Base-by-base conservation (phyloP, 1,284 basidiomycete genomes). In the Trametes hirsuta region DNA sequence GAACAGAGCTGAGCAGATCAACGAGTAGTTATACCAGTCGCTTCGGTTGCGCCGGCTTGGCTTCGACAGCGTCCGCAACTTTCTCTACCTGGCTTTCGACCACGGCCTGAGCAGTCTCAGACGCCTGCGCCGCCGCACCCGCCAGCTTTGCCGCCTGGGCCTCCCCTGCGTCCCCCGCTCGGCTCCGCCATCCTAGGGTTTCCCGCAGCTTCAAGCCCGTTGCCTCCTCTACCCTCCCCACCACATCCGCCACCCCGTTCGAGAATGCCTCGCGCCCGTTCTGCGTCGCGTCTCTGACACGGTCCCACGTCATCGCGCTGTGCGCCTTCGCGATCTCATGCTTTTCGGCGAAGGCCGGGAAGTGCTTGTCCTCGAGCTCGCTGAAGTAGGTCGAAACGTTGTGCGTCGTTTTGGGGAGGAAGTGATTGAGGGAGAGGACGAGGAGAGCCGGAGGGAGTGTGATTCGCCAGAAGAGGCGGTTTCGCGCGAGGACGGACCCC, bases 401-500 rank as follows among this genome's bases (percentile, higher is more conserved):
- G 58, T 77, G 70, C 2, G 89, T 82, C 6, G 92, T 93, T 70
- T 87, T 81, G 6, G 94, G 93, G 39, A 95, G 83, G 84, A 94
- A 94, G 74, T 94, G 87, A 62, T 85, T 79, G 59, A 87, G 77
- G 37, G 93, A 86, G 55, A 83, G 74, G 57, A 87, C 61, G 66
- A 93, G 76, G 68, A 93, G 82, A 15, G 84, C 64, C 0, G 93
- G 90, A 0, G 93, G 93, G 10, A 94, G 79, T 39, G 88, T 65
- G 59, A 90, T 70, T 37, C 94, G 89, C 14, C 84, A 76, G 36
- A 86, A 81, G 59, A 93, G 76, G 40, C 95, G 88, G 64, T 89
- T 90, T 41, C 95, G 88, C 0, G 91, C 86, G 57, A 97, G 74
- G 67, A 98, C 89, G 57, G 93, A 93, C 1, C 91, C 93, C 0